Percentiles rank a stretch among this genome's conserved stretches.
Conservation (phyloP, 176 grass and related monocot species). For the Ensete glaucum region DNA sequence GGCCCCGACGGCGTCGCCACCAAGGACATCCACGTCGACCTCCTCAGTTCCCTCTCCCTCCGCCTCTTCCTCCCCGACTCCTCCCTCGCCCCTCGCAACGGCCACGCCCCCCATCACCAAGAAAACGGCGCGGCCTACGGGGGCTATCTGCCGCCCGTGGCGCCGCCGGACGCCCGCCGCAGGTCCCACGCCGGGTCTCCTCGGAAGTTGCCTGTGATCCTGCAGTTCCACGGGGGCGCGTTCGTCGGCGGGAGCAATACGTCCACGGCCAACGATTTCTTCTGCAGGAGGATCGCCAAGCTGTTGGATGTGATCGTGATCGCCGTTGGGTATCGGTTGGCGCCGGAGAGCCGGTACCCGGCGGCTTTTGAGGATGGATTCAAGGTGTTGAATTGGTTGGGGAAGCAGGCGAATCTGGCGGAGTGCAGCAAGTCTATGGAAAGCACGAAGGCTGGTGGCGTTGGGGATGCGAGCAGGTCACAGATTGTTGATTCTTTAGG, state of each 20-base stretch:
- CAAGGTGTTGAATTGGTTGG: constrained; percentile 40
- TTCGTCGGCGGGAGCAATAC: constrained; percentile 43
- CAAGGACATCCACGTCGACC: constrained; percentile 65
- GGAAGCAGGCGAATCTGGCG: no score
- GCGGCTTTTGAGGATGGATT: constrained; percentile 60
- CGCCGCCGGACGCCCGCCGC: not conserved
- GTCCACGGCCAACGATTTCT: constrained; percentile 55
- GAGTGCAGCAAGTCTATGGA: constrained; percentile 38
- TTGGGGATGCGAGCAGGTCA: not conserved
- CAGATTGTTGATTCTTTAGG: constrained; percentile 42
- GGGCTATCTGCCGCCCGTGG: constrained; percentile 41
- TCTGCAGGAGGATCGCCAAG: constrained; percentile 51
- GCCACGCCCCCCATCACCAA: constrained; percentile 6
- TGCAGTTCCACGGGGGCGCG: constrained; percentile 68
- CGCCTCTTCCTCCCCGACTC: constrained; percentile 47
- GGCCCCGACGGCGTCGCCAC: constrained; percentile 44
- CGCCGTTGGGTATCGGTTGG: constrained; percentile 59
- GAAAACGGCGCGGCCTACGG: constrained; percentile 21
- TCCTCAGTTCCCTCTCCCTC: constrained; percentile 48
- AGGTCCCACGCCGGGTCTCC: constrained; percentile 10
- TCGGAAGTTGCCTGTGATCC: constrained; percentile 44
- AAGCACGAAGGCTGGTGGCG: not conserved
- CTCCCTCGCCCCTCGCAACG: not conserved
- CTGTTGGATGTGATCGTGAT: constrained; percentile 64
- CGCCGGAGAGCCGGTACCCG: constrained; percentile 57